phyloP scores from a whole-genome alignment of 176 grass and related monocot genomes.

The Carex littledalei region DNA sequence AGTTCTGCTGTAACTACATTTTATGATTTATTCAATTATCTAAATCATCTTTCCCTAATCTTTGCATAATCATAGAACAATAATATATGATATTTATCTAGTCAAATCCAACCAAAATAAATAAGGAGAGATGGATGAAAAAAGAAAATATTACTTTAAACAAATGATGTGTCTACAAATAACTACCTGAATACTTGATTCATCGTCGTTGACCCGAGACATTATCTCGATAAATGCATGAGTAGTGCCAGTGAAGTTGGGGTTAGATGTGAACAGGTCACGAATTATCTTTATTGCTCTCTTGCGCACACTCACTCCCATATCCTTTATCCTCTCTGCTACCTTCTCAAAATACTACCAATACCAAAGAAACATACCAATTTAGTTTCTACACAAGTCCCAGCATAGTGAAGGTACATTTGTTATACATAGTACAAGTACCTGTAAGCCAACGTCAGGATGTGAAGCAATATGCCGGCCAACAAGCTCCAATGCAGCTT shows the following conservation, averaged over 20 bases:
- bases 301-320: conserved; percentile 97
- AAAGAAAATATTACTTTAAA: not conserved
- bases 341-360: conserved; percentile 96
- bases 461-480: conserved; percentile 98
- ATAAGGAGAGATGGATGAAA: not conserved
- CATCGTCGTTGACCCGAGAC: conserved; percentile 97
- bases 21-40: not conserved
- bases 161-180: not conserved
- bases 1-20: not conserved
- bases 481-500: conserved; percentile 99
- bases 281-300: conserved; percentile 96
- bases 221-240: conserved; percentile 94
- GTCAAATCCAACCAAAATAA: conserved; percentile 2
- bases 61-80: not conserved
- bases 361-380: conserved; percentile 21
- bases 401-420: not conserved
- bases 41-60: not conserved
- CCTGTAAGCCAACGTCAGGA: conserved; percentile 98
- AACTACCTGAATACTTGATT: conserved; percentile 94
- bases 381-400: conserved; percentile 15
- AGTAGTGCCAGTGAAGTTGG: conserved; percentile 54
- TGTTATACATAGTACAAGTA: conserved; percentile 3
- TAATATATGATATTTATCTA: not conserved
- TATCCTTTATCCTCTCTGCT: conserved; percentile 94
- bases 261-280: conserved; percentile 86